Conservation (phyloP, 192 early-diverging fungal genomes). For the Geranomyces variabilis region DNA sequence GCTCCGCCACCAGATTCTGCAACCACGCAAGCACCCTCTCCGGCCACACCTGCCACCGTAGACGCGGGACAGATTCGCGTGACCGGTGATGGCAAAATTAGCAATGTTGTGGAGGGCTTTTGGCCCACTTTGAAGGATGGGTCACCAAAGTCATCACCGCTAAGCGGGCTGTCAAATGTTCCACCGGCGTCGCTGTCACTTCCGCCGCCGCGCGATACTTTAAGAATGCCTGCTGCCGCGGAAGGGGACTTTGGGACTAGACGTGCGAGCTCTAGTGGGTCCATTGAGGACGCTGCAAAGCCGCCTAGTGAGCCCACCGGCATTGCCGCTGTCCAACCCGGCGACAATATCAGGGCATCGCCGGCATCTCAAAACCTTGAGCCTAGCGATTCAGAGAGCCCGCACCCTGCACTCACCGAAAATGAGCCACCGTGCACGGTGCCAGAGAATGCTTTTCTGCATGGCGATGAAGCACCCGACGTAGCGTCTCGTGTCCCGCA, state of each 20-base stretch:
- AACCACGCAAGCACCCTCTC: background rate
- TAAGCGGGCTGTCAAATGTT: background rate
- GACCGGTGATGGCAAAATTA: background rate
- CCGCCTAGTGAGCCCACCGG: too few species aligned
- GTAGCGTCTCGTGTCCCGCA: background rate
- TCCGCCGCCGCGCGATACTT: background rate
- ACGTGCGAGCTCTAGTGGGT: too few species aligned
- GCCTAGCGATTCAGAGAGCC: background rate
- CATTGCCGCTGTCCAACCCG: too few species aligned
- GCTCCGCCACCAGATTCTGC: background rate
- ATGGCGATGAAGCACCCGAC: too few species aligned
- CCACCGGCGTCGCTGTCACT: too few species aligned
- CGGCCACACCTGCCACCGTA: background rate
- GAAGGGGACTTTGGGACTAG: background rate
- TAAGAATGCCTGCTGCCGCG: background rate
- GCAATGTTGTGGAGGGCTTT: background rate
- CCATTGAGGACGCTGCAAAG: too few species aligned
- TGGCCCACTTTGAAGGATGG: background rate
- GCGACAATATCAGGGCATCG: too few species aligned
- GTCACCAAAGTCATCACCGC: background rate
- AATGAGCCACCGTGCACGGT: too few species aligned
- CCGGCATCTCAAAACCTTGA: background rate
- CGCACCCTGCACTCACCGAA: too few species aligned
- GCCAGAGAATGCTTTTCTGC: too few species aligned
- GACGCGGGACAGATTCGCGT: background rate